Evolutionary conservation across 2,329 filamentous ascomycete genomes (phyloP).

Genomic region (Phaeomoniella chlamydospora): DNA sequence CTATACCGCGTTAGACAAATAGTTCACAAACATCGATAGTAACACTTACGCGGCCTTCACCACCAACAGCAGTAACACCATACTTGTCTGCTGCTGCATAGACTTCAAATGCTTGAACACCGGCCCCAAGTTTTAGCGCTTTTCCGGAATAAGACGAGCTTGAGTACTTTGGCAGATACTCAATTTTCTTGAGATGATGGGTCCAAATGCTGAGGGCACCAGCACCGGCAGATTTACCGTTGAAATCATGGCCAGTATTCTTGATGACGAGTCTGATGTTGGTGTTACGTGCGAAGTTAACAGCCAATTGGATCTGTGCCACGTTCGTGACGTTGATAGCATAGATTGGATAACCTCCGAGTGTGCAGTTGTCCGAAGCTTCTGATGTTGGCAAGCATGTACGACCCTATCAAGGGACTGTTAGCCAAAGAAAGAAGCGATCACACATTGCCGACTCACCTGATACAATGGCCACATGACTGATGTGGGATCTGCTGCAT

Average conservation of each 20-base stretch:
- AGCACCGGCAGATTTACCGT: slow-evolving; percentile 29
- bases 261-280: slow-evolving; percentile 23
- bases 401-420: too few species aligned
- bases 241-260: slow-evolving; percentile 34
- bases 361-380: slow-evolving; percentile 11
- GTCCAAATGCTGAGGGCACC: slow-evolving; percentile 36
- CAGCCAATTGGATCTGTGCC: slow-evolving; percentile 19
- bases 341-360: slow-evolving; percentile 18
- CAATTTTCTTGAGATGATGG: slow-evolving; percentile 21
- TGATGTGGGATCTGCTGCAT: slow-evolving; percentile 9
- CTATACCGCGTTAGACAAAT: neutral
- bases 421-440: too few species aligned
- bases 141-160: slow-evolving; percentile 23
- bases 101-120: slow-evolving; percentile 37
- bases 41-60: slow-evolving; percentile 30
- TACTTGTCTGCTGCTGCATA: slow-evolving; percentile 34
- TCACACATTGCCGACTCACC: too few species aligned
- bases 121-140: slow-evolving; percentile 41
- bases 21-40: neutral
- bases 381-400: slow-evolving; percentile 28
- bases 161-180: neutral
- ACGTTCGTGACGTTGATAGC: slow-evolving; percentile 20
- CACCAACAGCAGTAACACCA: slow-evolving; percentile 36
- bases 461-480: neutral
- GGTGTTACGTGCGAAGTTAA: slow-evolving; percentile 18